phyloP scores from a whole-genome alignment of 2,329 filamentous ascomycete species.

The Orbilia brochopaga region DNA sequence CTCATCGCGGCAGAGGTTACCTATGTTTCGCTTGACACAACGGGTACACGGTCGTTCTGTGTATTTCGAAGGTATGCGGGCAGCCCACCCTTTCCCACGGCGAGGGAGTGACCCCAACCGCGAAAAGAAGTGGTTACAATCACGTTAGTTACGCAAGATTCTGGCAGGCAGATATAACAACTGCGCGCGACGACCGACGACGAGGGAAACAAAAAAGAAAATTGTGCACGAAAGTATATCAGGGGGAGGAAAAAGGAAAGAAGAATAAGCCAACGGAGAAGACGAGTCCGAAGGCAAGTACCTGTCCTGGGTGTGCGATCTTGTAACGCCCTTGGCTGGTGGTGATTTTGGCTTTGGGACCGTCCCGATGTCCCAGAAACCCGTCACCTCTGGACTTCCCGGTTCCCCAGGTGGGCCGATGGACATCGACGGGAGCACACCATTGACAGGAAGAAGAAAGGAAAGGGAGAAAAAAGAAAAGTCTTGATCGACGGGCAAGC shows the following conservation, averaged over 20 bases:
- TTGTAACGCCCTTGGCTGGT: conserved; percentile 32
- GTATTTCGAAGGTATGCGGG: conserved; percentile 47
- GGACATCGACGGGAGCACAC: conserved; percentile 17
- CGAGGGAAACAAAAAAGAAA: conserved; percentile 10
- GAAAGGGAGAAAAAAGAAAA: conserved; percentile 51
- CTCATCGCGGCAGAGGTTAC: conserved; percentile 97
- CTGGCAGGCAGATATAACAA: conserved; percentile 43
- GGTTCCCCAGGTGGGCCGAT: conserved; percentile 44
- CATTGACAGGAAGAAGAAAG: conserved; percentile 38
- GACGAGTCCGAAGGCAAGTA: conserved; percentile 56
- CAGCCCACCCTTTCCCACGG: conserved; percentile 54
- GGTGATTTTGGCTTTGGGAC: conserved; percentile 30
- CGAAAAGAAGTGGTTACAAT: conserved; percentile 57
- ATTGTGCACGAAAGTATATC: conserved; percentile 51
- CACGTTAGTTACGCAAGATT: conserved; percentile 51
- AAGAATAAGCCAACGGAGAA: no score
- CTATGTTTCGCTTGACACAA: conserved; percentile 98
- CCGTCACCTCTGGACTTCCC: conserved; percentile 37
- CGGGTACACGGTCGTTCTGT: conserved; percentile 88
- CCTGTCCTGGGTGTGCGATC: conserved; percentile 28
- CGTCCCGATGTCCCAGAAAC: conserved; percentile 27
- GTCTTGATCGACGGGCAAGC: background rate
- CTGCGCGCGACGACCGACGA: no score
- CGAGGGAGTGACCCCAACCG: conserved; percentile 56
- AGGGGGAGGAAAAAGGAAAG: conserved; percentile 46